Conservation (phyloP, 257 asterid genomes). For the Rhazya stricta region DNA sequence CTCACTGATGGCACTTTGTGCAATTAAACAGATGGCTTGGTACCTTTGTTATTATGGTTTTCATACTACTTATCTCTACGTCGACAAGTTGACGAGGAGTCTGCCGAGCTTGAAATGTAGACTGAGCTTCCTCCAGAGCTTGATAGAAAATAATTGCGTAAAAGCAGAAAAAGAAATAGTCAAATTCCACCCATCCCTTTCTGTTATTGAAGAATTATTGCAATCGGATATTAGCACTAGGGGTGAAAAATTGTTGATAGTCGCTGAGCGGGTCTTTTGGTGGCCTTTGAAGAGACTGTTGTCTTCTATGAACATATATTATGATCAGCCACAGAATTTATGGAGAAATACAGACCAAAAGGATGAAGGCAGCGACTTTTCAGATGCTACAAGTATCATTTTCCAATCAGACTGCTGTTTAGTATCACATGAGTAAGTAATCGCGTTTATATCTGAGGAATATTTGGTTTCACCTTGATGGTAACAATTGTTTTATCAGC, state of each 20-base stretch:
- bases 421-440: constrained; percentile 55
- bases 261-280: constrained; percentile 54
- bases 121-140: constrained; percentile 37
- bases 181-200: constrained; percentile 48
- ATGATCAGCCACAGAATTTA: constrained; percentile 27
- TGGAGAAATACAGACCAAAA: constrained; percentile 23
- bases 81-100: constrained; percentile 35
- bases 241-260: constrained; percentile 39
- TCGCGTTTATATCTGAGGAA: neutral
- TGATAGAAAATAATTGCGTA: constrained; percentile 38
- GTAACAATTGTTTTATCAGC: neutral
- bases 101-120: constrained; percentile 38
- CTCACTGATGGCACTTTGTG: constrained; percentile 36
- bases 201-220: constrained; percentile 45
- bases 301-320: constrained; percentile 43
- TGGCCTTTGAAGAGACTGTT: constrained; percentile 48
- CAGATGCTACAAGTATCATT: constrained; percentile 24
- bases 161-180: constrained; percentile 41
- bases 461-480: neutral
- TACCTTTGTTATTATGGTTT: constrained; percentile 61
- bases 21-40: constrained; percentile 65
- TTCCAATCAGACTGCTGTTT: constrained; percentile 45
- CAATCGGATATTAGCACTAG: constrained; percentile 22
- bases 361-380: constrained; percentile 18
- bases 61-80: constrained; percentile 44